These are phyloP conservation scores for Cryptosporidium tyzzeri DNA, from an alignment of 169 alveolate genomes.

Conservation along the genomic window DNA sequence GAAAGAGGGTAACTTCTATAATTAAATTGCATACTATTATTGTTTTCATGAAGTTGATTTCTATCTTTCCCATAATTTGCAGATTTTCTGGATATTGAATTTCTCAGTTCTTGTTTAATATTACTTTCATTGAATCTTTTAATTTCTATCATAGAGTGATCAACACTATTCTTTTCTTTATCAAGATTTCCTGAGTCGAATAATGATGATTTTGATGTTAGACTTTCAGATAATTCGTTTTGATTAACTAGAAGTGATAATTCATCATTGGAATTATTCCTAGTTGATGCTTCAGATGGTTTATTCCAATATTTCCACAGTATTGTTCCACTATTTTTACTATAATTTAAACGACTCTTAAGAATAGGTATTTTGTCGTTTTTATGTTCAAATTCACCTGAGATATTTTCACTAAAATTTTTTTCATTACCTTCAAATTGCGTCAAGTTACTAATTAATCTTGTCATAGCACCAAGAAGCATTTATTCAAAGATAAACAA, in stretches of 20 bases:
- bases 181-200: neutral
- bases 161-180: neutral
- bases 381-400: neutral
- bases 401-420: neutral
- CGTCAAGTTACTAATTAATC: neutral
- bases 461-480: slow-evolving; percentile 1
- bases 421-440: neutral
- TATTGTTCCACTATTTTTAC: slow-evolving; percentile 3
- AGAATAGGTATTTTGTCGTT: neutral
- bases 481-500: neutral
- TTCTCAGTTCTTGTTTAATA: neutral
- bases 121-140: neutral
- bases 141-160: neutral
- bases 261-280: slow-evolving; percentile 46
- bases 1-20: slow-evolving; percentile 57
- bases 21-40: slow-evolving; percentile 9
- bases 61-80: neutral
- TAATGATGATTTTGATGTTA: neutral
- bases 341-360: neutral
- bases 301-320: slow-evolving; percentile 19
- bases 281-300: slow-evolving; percentile 34
- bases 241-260: neutral
- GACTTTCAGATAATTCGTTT: neutral
- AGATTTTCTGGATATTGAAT: neutral
- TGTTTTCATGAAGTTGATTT: neutral